These are phyloP conservation scores for Fusarium multiceps DNA, from an alignment of 2,329 filamentous ascomycete species.

Conservation along the genomic window DNA sequence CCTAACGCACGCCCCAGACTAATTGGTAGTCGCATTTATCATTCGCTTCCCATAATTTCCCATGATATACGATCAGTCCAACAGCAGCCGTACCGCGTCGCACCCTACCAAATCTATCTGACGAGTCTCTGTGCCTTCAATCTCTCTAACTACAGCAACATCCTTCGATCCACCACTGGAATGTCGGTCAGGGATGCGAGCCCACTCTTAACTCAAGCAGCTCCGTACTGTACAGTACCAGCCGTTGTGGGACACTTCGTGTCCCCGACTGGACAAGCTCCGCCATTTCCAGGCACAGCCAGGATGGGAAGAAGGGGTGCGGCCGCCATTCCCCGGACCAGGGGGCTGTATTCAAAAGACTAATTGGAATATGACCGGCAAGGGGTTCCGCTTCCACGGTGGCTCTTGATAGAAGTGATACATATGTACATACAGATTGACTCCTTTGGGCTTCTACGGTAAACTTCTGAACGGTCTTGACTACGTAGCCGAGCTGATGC, in stretches of 20 bases:
- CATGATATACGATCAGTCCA: constrained; percentile 38
- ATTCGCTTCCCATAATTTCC: constrained; percentile 34
- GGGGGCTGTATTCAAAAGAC: constrained; percentile 36
- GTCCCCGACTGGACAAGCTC: constrained; percentile 32
- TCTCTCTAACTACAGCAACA: constrained; percentile 47
- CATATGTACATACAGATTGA: constrained; percentile 38
- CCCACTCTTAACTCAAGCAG: constrained; percentile 30
- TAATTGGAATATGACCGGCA: constrained; percentile 43
- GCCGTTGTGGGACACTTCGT: constrained; percentile 38
- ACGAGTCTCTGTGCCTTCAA: constrained; percentile 47
- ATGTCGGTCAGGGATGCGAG: constrained; percentile 50
- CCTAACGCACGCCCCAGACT: constrained; percentile 25
- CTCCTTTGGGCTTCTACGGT: constrained; percentile 20
- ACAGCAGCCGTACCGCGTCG: constrained; percentile 40
- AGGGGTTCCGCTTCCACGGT: constrained; percentile 49
- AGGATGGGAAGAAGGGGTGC: constrained; percentile 40
- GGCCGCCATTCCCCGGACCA: constrained; percentile 44
- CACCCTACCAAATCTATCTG: constrained; percentile 42
- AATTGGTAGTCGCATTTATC: constrained; percentile 15
- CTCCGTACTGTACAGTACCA: constrained; percentile 22
- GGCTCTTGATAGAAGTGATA: constrained; percentile 37
- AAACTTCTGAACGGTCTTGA: constrained; percentile 30
- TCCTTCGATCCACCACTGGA: constrained; percentile 47
- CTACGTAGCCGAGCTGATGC: constrained; percentile 35
- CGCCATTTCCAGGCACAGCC: constrained; percentile 44